Conservation (phyloP, 1,284 basidiomycete genomes). For the Trichosporon sp. region DNA sequence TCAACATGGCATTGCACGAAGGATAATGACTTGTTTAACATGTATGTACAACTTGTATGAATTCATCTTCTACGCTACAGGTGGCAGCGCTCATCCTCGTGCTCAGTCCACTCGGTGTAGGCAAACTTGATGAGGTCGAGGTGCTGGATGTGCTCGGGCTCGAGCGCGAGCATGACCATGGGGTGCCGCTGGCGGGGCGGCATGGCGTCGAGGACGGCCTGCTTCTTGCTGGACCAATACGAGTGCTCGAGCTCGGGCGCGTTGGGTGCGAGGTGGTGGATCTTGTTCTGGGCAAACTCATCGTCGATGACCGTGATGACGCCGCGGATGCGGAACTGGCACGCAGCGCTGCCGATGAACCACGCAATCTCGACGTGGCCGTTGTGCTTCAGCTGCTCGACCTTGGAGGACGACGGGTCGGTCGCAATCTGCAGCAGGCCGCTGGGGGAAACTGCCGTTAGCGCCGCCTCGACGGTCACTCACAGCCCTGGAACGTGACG, state of each 20-base stretch:
- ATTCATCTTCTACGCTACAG: neutral
- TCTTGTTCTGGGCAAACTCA: neutral
- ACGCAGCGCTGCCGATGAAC: conserved; percentile 8
- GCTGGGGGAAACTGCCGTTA: conserved; percentile 12
- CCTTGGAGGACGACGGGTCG: conserved; percentile 9
- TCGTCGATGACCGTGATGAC: conserved; percentile 12
- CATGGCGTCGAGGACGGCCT: neutral
- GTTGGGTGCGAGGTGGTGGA: neutral
- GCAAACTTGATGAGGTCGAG: neutral
- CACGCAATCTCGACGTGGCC: conserved; percentile 15
- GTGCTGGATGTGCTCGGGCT: neutral
- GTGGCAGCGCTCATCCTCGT: neutral
- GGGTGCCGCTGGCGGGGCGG: neutral
- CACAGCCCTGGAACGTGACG: conserved; percentile 13
- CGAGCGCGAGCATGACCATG: neutral
- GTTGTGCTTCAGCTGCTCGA: conserved; percentile 6
- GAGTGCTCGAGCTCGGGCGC: neutral
- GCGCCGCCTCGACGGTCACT: neutral
- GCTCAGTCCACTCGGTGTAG: neutral
- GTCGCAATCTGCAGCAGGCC: conserved; percentile 10
- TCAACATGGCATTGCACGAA: neutral
- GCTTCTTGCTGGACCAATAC: neutral
- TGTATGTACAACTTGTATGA: neutral
- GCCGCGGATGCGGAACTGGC: conserved; percentile 19
- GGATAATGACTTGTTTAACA: neutral